Evolutionary conservation across 768 basidiomycete genomes (phyloP), one percentile per base, ranked within the genome.

Genomic region (Nidularia pulvinata): DNA sequence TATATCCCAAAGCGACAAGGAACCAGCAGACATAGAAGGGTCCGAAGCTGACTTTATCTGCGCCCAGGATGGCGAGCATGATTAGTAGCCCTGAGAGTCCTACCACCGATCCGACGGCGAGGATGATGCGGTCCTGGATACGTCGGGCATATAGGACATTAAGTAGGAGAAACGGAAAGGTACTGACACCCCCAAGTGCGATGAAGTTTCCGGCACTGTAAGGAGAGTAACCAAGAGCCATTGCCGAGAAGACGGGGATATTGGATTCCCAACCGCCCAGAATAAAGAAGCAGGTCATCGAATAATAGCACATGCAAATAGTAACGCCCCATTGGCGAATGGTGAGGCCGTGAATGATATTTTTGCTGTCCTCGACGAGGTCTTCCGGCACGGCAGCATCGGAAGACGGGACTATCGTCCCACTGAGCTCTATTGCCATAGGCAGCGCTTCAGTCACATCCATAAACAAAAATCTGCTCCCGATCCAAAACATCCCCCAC

Each of bases 261-360:
- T 86, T 86, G 47, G 82, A 73, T 65, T 89, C 86, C 85, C 84
- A 88, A 11, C 80, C 78, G 7, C 83, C 85, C 52, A 89, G 80
- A 61, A 87, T 75, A 68, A 88, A 85, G 73, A 87, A 88, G 66
- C 79, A 85, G 16, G 82, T 75, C 81, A 85, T 85, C 44, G 84
- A 76, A 60, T 81, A 84, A 80, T 84, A 88, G 63, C 84, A 88
- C 82, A 88, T 86, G 61, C 80, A 84, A 37, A 74, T 57, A 16
- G 80, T 72, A 52, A 84, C 79, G 22, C 81, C 82, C 77, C 79
- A 82, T 52, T 68, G 67, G 14, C 55, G 50, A 6, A 36, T 52
- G 5, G 61, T 54, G 13, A 67, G 48, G 3, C 13, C 4, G 39
- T 11, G 16, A 4, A 4, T 25, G 25, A 25, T 25, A 4, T 25